Conservation (phyloP, 768 basidiomycete genomes). For the Pulveroboletus sp. region DNA sequence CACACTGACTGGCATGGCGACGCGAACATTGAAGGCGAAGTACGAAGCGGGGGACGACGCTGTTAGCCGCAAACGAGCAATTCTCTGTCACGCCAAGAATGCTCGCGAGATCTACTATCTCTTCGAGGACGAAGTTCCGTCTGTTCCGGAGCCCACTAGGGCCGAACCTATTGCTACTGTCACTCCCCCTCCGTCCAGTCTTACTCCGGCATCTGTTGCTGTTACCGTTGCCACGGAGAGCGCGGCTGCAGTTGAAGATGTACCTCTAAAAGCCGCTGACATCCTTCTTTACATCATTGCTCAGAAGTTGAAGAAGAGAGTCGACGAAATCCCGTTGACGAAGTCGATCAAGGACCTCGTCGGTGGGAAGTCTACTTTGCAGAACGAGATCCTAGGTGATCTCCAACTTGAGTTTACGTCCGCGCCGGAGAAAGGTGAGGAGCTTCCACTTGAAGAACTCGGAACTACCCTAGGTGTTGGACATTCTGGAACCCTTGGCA, state of each 20-base stretch:
- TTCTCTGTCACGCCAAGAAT: slow-evolving; percentile 94
- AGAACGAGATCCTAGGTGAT: slow-evolving; percentile 98
- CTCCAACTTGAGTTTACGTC: slow-evolving; percentile 92
- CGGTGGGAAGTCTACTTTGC: slow-evolving; percentile 96
- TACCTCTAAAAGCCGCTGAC: slow-evolving; percentile 86
- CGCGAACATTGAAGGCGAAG: slow-evolving; percentile 85
- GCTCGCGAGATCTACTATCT: slow-evolving; percentile 97
- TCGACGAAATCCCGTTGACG: slow-evolving; percentile 80
- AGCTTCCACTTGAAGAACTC: slow-evolving; percentile 93
- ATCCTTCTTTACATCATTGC: slow-evolving; percentile 86
- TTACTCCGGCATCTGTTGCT: slow-evolving; percentile 39
- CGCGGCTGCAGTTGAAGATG: slow-evolving; percentile 79
- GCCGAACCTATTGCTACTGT: slow-evolving; percentile 35
- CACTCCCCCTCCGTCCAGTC: slow-evolving; percentile 37
- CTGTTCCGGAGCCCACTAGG: slow-evolving; percentile 22
- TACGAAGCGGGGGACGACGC: slow-evolving; percentile 91
- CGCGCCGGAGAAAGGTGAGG: slow-evolving; percentile 97
- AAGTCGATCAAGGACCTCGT: slow-evolving; percentile 99
- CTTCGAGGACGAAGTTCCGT: slow-evolving; percentile 77
- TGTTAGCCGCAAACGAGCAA: slow-evolving; percentile 66
- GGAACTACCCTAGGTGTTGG: slow-evolving; percentile 79
- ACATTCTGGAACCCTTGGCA: slow-evolving; percentile 83
- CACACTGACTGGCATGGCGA: slow-evolving; percentile 92
- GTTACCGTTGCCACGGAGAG: slow-evolving; percentile 52
- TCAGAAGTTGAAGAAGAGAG: slow-evolving; percentile 96